Evolutionary conservation across 352 stramenopile genomes (phyloP), one percentile per base, ranked within the genome.

Genomic region (Phytopythium ostracodes): DNA sequence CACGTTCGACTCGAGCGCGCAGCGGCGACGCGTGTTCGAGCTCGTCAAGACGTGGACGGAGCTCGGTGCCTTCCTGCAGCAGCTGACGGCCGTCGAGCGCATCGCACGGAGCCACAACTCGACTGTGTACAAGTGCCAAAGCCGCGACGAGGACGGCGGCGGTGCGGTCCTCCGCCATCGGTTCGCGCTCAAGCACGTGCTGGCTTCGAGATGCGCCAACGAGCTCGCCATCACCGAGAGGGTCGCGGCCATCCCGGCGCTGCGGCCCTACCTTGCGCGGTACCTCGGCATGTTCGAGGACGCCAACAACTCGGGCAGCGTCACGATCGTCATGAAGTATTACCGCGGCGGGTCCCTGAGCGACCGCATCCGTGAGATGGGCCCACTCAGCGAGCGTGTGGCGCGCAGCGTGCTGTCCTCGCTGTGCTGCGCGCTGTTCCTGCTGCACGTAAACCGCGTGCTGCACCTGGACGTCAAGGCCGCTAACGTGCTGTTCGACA

Each of bases 281-380:
- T 90, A 90, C 59, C 59, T 76, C 31, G 79, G 72, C 71, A 75
- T 88, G 65, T 90, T 84, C 62, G 75, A 87, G 62, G 80, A 84
- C 59, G 61, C 49, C 33, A 75, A 74, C 52, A 58, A n/a, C 33
- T 57, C 75, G 63, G 72, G 70, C 55, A 68, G 64, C 20, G 71
- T 81, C 38, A 87, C 78, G n/a, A 73, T 88, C 36, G 71, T 83
- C 56, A 90, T 90, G 78, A 73, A 84, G 52, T 71, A 76, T 67
- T 90, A 90, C 56, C 57, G 56, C 14, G 76, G 81, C 54, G 81
- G 81, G 2, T 80, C 81, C 22, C 62, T 90, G 2, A 68, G 66
- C 0, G 81, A 88, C 40, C 71, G 77, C 10, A 84, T 88, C 29
- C 53, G 60, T 11, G 63, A 73, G 25, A 47, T 46, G 11, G 76